Percentiles rank a stretch among this genome's conserved stretches.
Evolutionary conservation across 768 basidiomycete species (phyloP).

Genomic region (Lentinula lateritia): DNA sequence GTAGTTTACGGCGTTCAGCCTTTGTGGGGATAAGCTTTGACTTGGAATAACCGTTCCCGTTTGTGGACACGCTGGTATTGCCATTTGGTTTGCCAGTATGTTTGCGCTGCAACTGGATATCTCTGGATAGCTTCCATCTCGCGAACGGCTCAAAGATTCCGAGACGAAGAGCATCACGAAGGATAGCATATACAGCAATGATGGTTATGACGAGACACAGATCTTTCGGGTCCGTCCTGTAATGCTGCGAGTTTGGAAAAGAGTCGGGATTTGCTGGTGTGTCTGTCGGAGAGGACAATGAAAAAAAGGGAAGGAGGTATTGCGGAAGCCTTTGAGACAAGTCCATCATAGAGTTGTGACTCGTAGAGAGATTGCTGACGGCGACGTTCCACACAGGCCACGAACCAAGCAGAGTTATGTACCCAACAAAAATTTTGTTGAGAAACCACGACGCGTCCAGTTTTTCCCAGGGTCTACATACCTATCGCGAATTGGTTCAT

Average conservation of each 20-base stretch:
- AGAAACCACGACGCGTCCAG: background rate
- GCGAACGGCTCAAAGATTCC: conserved; percentile 79
- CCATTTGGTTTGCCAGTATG: conserved; percentile 14
- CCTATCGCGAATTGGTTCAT: conserved; percentile 2
- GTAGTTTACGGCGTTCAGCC: conserved; percentile 47
- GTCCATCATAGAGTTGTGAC: background rate
- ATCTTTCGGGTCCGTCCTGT: conserved; percentile 70
- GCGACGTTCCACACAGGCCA: background rate
- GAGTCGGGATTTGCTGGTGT: conserved; percentile 61
- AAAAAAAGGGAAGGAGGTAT: conserved; percentile 61
- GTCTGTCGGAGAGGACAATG: conserved; percentile 63
- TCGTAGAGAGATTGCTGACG: background rate
- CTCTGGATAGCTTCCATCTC: conserved; percentile 60
- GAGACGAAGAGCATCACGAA: conserved; percentile 75
- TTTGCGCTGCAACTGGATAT: conserved; percentile 27
- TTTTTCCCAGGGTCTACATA: background rate
- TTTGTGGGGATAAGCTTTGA: background rate
- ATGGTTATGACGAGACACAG: conserved; percentile 74
- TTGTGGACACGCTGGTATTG: conserved; percentile 26
- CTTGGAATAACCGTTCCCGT: conserved; percentile 16
- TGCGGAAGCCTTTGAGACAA: conserved; percentile 33
- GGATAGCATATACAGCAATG: conserved; percentile 81
- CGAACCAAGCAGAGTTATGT: background rate
- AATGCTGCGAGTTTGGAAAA: conserved; percentile 66
- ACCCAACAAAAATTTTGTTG: background rate